These are phyloP conservation scores for Nigrospora osmanthi DNA, from an alignment of 2,329 filamentous ascomycete species.

Conservation along the genomic window DNA sequence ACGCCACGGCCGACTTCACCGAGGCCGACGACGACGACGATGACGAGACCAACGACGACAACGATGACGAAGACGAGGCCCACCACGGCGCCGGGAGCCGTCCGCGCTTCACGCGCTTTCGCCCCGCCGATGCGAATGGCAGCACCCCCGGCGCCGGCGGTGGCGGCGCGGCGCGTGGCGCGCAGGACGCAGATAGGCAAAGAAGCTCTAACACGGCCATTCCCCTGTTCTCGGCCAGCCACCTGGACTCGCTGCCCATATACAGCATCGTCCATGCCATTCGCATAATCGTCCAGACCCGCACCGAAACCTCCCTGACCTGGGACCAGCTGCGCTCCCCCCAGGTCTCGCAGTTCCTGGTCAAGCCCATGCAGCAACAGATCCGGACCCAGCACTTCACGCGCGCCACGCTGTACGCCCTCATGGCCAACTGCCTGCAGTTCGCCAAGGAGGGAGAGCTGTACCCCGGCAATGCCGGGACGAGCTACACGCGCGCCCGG, in stretches of 20 bases:
- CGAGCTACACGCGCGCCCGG: conserved; percentile 75
- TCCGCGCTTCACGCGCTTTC: conserved; percentile 20
- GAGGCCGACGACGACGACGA: conserved; percentile 51
- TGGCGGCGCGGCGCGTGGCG: background rate
- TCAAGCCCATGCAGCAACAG: conserved; percentile 91
- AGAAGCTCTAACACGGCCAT: conserved; percentile 33
- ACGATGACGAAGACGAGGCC: conserved; percentile 14
- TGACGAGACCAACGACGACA: conserved; percentile 25
- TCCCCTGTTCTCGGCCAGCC: conserved; percentile 72
- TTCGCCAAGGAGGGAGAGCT: conserved; percentile 81
- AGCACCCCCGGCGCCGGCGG: too few relatives aligned
- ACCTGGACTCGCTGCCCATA: conserved; percentile 82
- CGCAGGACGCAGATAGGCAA: conserved; percentile 17
- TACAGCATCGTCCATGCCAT: conserved; percentile 89
- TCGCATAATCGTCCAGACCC: conserved; percentile 71
- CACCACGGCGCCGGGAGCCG: conserved; percentile 13
- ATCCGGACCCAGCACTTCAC: conserved; percentile 79
- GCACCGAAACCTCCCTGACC: conserved; percentile 84
- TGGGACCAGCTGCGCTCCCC: conserved; percentile 97
- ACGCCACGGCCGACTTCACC: conserved; percentile 58
- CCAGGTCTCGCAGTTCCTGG: conserved; percentile 88
- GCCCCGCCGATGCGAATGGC: conserved; percentile 21
- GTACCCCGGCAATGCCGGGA: conserved; percentile 77
- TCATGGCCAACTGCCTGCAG: conserved; percentile 90
- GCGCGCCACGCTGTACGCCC: conserved; percentile 76